Evolutionary conservation across 306 rosid species (phyloP), one percentile per base, ranked within the genome.

Genomic region (Prunus davidiana): DNA sequence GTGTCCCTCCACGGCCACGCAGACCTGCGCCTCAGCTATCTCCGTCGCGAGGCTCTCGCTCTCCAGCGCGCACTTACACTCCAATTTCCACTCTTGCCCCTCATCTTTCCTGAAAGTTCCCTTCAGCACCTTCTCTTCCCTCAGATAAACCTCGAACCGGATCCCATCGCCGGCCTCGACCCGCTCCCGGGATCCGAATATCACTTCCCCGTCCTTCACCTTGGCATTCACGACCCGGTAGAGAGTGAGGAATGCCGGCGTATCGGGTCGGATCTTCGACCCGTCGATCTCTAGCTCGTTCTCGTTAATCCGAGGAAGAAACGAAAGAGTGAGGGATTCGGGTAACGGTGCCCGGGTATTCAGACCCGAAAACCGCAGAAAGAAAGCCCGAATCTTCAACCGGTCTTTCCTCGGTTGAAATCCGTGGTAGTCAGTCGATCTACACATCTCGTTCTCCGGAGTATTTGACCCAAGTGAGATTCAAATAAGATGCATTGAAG

Each of bases 1-100:
- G 74, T 77, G 74, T 69, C 87, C 89, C 56, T 87, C 89, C 51
- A 82, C 79, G 2, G 78, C 87, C 62, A 89, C 85, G 75, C 80
- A 79, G 22, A 89, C 76, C 77, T 80, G 87, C 58, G 78, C 87
- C 67, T 63, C 78, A 15, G 65, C 41, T 11, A 65, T 50, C 43
- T 20, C 73, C 47, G 18, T 66, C 27, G 20, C 85, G 8, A 34
- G 61, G 0, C 65, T 41, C 43, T 78, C 80, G 5, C 51, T 62
- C 78, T 81, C 85, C 72, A 79, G 43, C 22, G 66, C 75, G 72
- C 79, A 82, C 38, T 25, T 76, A 55, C 91, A 83, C 65, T 85
- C 93, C 67, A 87, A 57, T 50, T 73, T 79, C 89, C 86, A 85
- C n/a, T 71, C 78, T 58, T 63, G 69, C 14, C 55, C 66, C 13